A percentile compares a stretch with the other conserved stretches of the same genome.
Conservation (phyloP, 495 filamentous ascomycete genomes). For the Schizothecium vesticola region DNA sequence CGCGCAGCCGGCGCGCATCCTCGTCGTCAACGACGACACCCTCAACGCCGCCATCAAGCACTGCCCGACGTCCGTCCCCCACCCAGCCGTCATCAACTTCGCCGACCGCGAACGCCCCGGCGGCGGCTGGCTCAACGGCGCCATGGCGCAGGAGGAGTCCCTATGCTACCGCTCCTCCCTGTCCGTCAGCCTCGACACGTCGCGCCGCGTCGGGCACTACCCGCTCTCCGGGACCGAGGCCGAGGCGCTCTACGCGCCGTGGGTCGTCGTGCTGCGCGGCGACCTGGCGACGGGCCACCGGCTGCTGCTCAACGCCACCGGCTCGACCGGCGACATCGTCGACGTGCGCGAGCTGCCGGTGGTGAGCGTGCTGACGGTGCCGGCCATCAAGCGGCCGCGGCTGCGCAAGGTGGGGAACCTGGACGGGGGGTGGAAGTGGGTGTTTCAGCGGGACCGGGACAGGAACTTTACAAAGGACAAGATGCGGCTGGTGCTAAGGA, state of each 20-base stretch:
- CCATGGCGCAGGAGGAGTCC: conserved; percentile 12
- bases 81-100: conserved; percentile 8
- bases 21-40: conserved; percentile 13
- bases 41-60: conserved; percentile 12
- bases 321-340: not conserved
- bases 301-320: not conserved
- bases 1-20: not conserved
- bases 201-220: not conserved
- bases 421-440: conserved; percentile 4
- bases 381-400: not conserved
- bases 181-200: not conserved
- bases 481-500: conserved; percentile 51
- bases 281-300: not conserved
- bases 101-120: conserved; percentile 7
- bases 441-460: conserved; percentile 29
- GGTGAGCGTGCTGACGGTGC: conserved; percentile 3
- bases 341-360: not conserved
- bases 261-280: conserved; percentile 2
- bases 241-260: conserved; percentile 7
- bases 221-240: not conserved
- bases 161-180: conserved; percentile 12
- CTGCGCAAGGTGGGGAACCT: not conserved
- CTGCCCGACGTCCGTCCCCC: not conserved
- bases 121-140: conserved; percentile 13
- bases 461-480: conserved; percentile 48